Percentiles rank a stretch among this genome's conserved stretches.
Evolutionary conservation across 1,284 basidiomycete species (phyloP).

Genomic region (Leccinum subrobustum): DNA sequence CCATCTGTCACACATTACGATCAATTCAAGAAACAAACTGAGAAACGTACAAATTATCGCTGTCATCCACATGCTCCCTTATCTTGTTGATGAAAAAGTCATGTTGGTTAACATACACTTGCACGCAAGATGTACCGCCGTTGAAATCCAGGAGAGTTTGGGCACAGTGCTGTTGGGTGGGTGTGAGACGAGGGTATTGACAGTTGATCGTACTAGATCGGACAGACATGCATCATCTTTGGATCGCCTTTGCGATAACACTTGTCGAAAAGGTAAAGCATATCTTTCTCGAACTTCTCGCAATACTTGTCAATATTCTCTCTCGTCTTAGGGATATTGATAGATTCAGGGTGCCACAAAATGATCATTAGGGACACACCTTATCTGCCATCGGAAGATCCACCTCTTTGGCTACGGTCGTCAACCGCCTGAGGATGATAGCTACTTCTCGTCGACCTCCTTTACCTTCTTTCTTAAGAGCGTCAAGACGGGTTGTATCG

Average conservation of each 20-base stretch:
- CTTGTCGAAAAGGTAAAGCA: conserved; percentile 93
- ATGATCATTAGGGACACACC: conserved; percentile 41
- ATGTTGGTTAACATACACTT: conserved; percentile 99
- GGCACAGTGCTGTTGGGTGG: conserved; percentile 79
- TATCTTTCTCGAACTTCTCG: conserved; percentile 98
- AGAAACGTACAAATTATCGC: conserved; percentile 59
- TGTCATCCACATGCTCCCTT: conserved; percentile 56
- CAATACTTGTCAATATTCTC: conserved; percentile 95
- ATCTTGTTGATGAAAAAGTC: conserved; percentile 97
- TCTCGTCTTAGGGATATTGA: conserved; percentile 54
- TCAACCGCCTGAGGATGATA: conserved; percentile 84
- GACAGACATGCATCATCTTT: conserved; percentile 95
- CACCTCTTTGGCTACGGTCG: conserved; percentile 89
- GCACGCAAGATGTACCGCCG: conserved; percentile 93
- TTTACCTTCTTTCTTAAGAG: conserved; percentile 82
- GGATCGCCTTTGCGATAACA: conserved; percentile 97
- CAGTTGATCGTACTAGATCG: conserved; percentile 5
- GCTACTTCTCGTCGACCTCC: conserved; percentile 90
- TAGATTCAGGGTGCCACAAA: neutral
- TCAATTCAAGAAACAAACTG: neutral
- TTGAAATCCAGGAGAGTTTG: conserved; percentile 98
- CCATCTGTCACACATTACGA: conserved; percentile 63
- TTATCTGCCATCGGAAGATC: conserved; percentile 81
- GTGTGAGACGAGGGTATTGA: conserved; percentile 12
- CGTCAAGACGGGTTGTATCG: conserved; percentile 78